Conservation (phyloP, 345 rosid genomes). For the Gossypium rotundifolium region DNA sequence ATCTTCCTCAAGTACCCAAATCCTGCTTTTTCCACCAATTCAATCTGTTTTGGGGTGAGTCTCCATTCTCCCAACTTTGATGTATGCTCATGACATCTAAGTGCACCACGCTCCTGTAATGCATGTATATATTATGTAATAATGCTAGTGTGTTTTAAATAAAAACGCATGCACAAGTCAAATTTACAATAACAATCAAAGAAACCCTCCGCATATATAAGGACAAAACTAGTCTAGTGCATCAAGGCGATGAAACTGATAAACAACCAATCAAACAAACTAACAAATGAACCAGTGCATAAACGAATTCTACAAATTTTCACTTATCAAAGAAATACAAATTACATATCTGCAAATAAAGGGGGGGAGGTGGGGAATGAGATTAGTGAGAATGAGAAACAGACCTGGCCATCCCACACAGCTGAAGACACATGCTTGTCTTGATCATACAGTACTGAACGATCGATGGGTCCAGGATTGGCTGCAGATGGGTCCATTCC, state of each 20-base stretch:
- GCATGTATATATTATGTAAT: not conserved
- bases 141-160: too few relatives aligned
- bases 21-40: slow-evolving; percentile 84
- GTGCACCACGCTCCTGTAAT: slow-evolving; percentile 85
- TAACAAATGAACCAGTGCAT: not conserved
- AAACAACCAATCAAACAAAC: not conserved
- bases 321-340: not conserved
- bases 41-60: slow-evolving; percentile 60
- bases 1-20: slow-evolving; percentile 78
- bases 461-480: slow-evolving; percentile 71
- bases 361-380: not conserved
- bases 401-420: slow-evolving; percentile 80
- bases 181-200: not conserved
- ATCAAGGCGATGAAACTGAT: not conserved
- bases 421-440: slow-evolving; percentile 81
- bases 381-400: not conserved
- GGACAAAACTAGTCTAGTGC: not conserved
- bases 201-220: not conserved
- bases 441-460: slow-evolving; percentile 62
- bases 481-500: slow-evolving; percentile 48
- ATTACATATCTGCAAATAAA: not conserved
- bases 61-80: slow-evolving; percentile 90
- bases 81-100: slow-evolving; percentile 96
- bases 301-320: not conserved
- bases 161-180: not conserved